Conservation (phyloP, 2,329 filamentous ascomycete genomes). For the Stagonosporopsis rhizophila region DNA sequence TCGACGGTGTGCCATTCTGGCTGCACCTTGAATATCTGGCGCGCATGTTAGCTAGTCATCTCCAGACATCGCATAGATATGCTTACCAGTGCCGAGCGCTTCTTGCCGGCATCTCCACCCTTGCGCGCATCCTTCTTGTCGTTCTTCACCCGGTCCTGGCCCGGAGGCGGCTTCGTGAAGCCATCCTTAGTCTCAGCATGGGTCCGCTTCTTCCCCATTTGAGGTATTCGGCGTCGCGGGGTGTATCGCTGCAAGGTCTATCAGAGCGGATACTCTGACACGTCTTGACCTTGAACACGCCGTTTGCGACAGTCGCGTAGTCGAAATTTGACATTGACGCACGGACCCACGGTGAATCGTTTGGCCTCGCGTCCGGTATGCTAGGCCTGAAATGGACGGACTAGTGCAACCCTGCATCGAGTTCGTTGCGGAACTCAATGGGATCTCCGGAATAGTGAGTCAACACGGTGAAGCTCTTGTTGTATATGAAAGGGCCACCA, state of each 20-base stretch:
- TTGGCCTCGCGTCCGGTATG: slow-evolving; percentile 25
- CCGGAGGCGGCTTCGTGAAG: slow-evolving; percentile 47
- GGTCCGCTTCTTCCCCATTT: slow-evolving; percentile 53
- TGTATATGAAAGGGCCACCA: slow-evolving; percentile 3
- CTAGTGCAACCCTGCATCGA: slow-evolving; percentile 23
- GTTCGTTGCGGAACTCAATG: slow-evolving; percentile 25
- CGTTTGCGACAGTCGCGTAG: slow-evolving; percentile 22
- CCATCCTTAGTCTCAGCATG: slow-evolving; percentile 52
- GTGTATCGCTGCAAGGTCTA: slow-evolving; percentile 43
- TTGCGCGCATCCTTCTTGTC: slow-evolving; percentile 43
- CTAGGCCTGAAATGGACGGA: slow-evolving; percentile 24
- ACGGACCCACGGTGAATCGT: slow-evolving; percentile 25
- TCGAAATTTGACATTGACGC: slow-evolving; percentile 31
- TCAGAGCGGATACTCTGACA: slow-evolving; percentile 49
- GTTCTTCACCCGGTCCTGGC: slow-evolving; percentile 39
- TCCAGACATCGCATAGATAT: background rate
- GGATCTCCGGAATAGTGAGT: slow-evolving; percentile 36
- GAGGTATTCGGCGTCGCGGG: slow-evolving; percentile 37
- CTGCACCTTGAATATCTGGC: slow-evolving; percentile 65
- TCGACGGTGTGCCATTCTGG: slow-evolving; percentile 72
- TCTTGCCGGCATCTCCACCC: slow-evolving; percentile 40
- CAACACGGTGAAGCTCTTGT: slow-evolving; percentile 24
- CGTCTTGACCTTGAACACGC: slow-evolving; percentile 43
- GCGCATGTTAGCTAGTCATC: slow-evolving; percentile 28
- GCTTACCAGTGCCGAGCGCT: slow-evolving; percentile 44